Conservation (phyloP, 108 stramenopile species). For the Seminavis robusta region DNA sequence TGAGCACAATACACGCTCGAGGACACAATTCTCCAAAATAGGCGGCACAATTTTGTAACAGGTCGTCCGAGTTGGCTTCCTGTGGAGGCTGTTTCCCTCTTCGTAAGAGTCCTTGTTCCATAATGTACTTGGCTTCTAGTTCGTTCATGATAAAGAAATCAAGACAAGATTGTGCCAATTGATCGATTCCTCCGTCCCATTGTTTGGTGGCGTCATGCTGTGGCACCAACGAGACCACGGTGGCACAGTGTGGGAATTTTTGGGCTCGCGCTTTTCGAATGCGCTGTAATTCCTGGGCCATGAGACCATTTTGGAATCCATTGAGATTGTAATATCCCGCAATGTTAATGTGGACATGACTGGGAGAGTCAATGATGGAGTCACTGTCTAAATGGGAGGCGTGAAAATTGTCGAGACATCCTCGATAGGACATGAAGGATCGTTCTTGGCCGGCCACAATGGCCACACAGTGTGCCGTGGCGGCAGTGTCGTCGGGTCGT, state of each 20-base stretch:
- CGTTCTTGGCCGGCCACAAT: constrained; percentile 66
- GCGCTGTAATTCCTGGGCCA: constrained; percentile 32
- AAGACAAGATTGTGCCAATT: constrained; percentile 42
- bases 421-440: constrained; percentile 74
- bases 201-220: constrained; percentile 71
- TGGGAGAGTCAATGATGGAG: constrained; percentile 6
- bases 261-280: constrained; percentile 9
- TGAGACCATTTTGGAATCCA: constrained; percentile 54
- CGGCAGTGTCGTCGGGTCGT: constrained; percentile 7
- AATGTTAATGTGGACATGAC: constrained; percentile 52
- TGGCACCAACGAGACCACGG: constrained; percentile 53
- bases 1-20: constrained; percentile 50
- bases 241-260: constrained; percentile 5
- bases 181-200: constrained; percentile 71
- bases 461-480: constrained; percentile 74
- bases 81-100: no score
- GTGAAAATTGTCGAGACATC: constrained; percentile 55
- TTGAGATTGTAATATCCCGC: constrained; percentile 73
- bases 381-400: constrained; percentile 41
- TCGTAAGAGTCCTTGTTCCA: constrained; percentile 6
- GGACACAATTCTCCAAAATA: constrained; percentile 32
- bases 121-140: constrained; percentile 52
- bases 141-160: constrained; percentile 78
- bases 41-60: constrained; percentile 27
- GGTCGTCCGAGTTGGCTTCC: background rate